Evolutionary conservation across 106 monocot genomes (phyloP).

Genomic region (Platanthera zijinensis): DNA sequence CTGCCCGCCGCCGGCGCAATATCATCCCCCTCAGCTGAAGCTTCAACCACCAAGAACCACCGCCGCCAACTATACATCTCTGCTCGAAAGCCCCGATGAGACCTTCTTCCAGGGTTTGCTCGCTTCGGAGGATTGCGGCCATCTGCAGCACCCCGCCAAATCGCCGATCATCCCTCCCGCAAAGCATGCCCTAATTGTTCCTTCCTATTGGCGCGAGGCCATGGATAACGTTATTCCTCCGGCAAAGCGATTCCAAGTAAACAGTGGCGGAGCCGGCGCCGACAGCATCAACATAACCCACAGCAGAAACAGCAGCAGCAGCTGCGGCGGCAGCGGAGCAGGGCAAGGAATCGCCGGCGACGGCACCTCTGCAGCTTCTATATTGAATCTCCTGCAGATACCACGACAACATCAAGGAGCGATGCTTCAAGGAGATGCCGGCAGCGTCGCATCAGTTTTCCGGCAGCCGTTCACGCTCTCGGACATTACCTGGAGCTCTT

Average conservation of each 20-base stretch:
- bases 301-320: neutral
- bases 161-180: neutral
- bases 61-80: neutral
- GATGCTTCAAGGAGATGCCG: neutral
- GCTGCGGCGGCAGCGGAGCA: neutral
- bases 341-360: neutral
- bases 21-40: neutral
- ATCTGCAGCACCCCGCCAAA: neutral
- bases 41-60: neutral
- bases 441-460: neutral
- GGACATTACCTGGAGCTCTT: neutral
- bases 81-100: slow-evolving; percentile 18
- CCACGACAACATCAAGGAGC: neutral
- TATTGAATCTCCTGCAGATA: slow-evolving; percentile 1
- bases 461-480: neutral
- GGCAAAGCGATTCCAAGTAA: neutral
- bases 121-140: neutral
- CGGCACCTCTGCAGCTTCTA: neutral
- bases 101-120: slow-evolving; percentile 22
- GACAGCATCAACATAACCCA: too few relatives aligned
- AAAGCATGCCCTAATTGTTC: neutral
- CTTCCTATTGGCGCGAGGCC: neutral
- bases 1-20: neutral
- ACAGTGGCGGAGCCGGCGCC: neutral
- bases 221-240: neutral